Evolutionary conservation across 108 stramenopile species (phyloP).

Genomic region (Nitzschia inconspicua): DNA sequence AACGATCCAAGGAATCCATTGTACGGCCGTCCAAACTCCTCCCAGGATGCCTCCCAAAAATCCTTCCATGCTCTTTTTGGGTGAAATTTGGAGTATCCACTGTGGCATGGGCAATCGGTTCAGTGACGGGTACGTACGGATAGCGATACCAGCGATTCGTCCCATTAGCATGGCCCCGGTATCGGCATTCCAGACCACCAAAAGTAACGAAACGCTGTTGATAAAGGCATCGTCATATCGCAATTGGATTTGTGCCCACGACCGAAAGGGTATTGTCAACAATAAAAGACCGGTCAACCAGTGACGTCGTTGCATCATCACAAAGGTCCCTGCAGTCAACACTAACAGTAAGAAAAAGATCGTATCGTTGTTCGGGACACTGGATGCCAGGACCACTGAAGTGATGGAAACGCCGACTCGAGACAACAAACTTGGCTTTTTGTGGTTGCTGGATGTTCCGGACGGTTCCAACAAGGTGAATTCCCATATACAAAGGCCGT

Average conservation of each 20-base stretch:
- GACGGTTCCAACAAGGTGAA: slow-evolving; percentile 22
- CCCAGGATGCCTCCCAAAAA: slow-evolving; percentile 41
- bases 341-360: slow-evolving; percentile 10
- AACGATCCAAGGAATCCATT: slow-evolving; percentile 16
- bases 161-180: slow-evolving; percentile 73
- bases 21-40: slow-evolving; percentile 30
- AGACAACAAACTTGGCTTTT: not conserved
- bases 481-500: slow-evolving; percentile 15
- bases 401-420: slow-evolving; percentile 13
- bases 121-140: no score
- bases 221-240: slow-evolving; percentile 32
- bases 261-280: slow-evolving; percentile 62
- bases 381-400: slow-evolving; percentile 23
- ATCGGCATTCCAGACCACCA: slow-evolving; percentile 82
- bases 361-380: not conserved
- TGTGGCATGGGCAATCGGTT: slow-evolving; percentile 7
- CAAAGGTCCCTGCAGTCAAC: slow-evolving; percentile 6
- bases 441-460: slow-evolving; percentile 3
- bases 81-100: slow-evolving; percentile 38
- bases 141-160: slow-evolving; percentile 40
- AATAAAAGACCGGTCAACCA: slow-evolving; percentile 53
- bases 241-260: no score
- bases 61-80: slow-evolving; percentile 47
- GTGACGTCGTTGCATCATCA: slow-evolving; percentile 33
- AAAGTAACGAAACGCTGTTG: slow-evolving; percentile 47